phyloP scores from a whole-genome alignment of 2,329 filamentous ascomycete genomes.

The Rhinocladiella similis region DNA sequence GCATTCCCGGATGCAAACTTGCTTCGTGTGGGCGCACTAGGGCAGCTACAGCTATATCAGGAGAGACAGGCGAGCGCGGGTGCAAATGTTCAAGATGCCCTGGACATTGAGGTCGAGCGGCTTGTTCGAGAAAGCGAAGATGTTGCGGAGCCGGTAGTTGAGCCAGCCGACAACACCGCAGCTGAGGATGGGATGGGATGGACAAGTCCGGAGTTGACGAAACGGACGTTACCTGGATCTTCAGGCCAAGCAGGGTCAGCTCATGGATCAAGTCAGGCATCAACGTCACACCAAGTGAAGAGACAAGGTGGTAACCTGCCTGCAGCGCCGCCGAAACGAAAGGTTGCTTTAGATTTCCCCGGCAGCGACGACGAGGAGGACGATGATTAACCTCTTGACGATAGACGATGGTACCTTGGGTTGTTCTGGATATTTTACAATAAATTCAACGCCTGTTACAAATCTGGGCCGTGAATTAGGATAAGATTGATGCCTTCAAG shows the following conservation, averaged over 20 bases:
- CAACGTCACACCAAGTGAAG: not conserved
- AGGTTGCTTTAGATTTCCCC: conserved; percentile 44
- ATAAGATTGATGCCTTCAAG: too few species aligned
- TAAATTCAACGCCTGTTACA: not conserved
- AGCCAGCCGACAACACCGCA: conserved; percentile 39
- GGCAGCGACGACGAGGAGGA: conserved; percentile 48
- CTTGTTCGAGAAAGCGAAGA: conserved; percentile 55
- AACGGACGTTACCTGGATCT: conserved; percentile 11
- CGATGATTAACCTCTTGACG: conserved; percentile 30
- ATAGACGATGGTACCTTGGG: not conserved
- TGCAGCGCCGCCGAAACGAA: conserved; percentile 32
- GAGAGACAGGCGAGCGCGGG: conserved; percentile 54
- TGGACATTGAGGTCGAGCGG: conserved; percentile 44
- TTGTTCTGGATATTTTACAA: not conserved
- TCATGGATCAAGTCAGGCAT: not conserved
- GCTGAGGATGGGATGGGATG: conserved; percentile 37
- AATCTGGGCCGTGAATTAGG: too few species aligned
- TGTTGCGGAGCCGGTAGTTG: conserved; percentile 45
- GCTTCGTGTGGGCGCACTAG: conserved; percentile 48
- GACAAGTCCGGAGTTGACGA: conserved; percentile 33
- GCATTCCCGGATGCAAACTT: conserved; percentile 47
- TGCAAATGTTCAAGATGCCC: conserved; percentile 46
- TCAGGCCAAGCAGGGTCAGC: not conserved
- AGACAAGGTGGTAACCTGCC: not conserved
- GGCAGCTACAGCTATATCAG: conserved; percentile 42